Evolutionary conservation across 192 early-diverging fungal genomes (phyloP), one percentile per base, ranked within the genome.

Genomic region (Radiomyces spectabilis): DNA sequence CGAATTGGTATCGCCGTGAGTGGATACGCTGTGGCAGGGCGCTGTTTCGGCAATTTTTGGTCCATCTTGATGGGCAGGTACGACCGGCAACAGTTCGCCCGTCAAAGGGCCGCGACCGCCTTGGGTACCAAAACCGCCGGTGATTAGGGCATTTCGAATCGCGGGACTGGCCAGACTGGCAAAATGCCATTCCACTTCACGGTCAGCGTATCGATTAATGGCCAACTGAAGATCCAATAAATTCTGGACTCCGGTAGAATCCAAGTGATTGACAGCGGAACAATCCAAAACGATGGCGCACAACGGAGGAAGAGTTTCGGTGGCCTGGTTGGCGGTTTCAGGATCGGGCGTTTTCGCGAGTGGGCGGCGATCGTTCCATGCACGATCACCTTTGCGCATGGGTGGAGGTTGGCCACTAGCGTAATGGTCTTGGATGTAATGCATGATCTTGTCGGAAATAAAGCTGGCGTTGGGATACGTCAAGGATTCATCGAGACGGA

Each of bases 131-230:
- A 63, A 63, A 30, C 61, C 61, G 18, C 33, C 32, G 12, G 27
- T 30, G 19, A 55, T 41, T 12, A 63, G 41, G n/a, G 45, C 44
- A 12, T 39, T 40, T 29, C 53, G 51, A 15, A 63, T 48, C 15
- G 32, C 5, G 15, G 41, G 31, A 39, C 24, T 31, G 19, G 19
- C 25, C 16, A 63, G 29, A 12, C 53, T 49, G 15, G 45, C 38
- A 41, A 63, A 63, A 41, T 63, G 61, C 61, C 61, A 63, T 38
- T 45, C 38, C 18, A 63, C 61, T 30, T 24, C 29, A 22, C 32
- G 44, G 15, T 46, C 52, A 15, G 61, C 26, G 44, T 56, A 63
- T 12, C 44, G 32, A 24, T 56, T 37, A 24, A 63, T 26, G 5
- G 33, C 10, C 15, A 30, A 13, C 26, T 41, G 35, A 0, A 55